Evolutionary conservation across 2,329 filamentous ascomycete species (phyloP), one percentile per base, ranked within the genome.

Genomic region (Aspergillus candidus): DNA sequence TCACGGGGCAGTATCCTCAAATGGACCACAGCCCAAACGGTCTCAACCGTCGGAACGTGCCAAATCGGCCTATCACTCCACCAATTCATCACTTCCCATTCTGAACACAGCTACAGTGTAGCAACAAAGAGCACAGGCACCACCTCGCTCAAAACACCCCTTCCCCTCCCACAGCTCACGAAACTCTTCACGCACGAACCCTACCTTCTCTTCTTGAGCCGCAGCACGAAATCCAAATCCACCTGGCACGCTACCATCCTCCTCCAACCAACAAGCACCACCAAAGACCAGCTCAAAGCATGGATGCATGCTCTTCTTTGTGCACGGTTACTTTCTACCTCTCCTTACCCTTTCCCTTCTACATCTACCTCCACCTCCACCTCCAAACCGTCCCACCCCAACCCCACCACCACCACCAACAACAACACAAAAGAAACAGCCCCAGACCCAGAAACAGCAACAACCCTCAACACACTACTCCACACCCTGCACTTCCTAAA

Each of bases 1-100:
- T 78, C 76, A 38, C 68, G 72, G 38, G 84, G 88, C 61, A 78
- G 74, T 13, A 79, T 88, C 15, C 66, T 96, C n/a, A 70, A 76
- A 38, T 76, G 75, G 67, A 64, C 56, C 31, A 62, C n/a, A 18
- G 18, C 30, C n/a, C 30, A 30, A 4, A 30, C 29, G 7, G 4
- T 39, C 5, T 31, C 35, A 29, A 15, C 14, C 14, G 53, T 82
- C 13, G 81, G 80, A 2, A 70, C 68, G 43, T 78, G 76, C 51
- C 68, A 62, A 15, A 74, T 85, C 43, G 82, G 81, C 41, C 61
- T 74, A 3, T 60, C 68, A 5, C 54, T 81, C 4, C 44, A 55
- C 27, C 51, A 66, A 38, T 59, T 69, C 48, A 49, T 57, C 15
- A 39, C 50, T 22, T 27, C 61, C 44, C 45, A 42, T 17, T 38